These are phyloP conservation scores for Sporothrix inflata DNA, from an alignment of 2,329 filamentous ascomycete species.

Conservation along the genomic window DNA sequence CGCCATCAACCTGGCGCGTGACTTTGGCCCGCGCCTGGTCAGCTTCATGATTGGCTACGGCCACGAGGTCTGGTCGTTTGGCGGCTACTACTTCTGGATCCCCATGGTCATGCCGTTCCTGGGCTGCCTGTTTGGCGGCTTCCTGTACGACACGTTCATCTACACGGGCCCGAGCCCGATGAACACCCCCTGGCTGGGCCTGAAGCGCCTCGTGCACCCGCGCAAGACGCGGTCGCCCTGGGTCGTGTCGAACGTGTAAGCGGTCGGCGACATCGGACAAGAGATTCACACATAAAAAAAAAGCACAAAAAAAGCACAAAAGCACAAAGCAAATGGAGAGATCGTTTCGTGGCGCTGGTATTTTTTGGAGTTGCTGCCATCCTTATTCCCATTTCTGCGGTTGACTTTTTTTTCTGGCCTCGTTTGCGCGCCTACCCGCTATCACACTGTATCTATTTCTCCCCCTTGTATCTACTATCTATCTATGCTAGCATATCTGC, in stretches of 20 bases:
- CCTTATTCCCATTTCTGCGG: not conserved
- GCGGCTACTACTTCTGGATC: slow-evolving; percentile 48
- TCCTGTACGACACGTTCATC: slow-evolving; percentile 68
- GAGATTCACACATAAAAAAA: not conserved
- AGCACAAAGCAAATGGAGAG: not conserved
- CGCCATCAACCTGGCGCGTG: slow-evolving; percentile 61
- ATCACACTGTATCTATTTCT: not conserved
- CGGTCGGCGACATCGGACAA: not conserved
- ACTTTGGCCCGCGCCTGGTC: slow-evolving; percentile 62
- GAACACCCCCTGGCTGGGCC: slow-evolving; percentile 67
- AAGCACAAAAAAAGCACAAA: not conserved
- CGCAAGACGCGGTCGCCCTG: slow-evolving; percentile 41
- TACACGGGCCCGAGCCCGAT: slow-evolving; percentile 72
- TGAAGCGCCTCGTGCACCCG: slow-evolving; percentile 54
- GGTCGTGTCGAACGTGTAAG: slow-evolving; percentile 38
- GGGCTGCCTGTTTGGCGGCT: slow-evolving; percentile 65
- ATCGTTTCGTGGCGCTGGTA: not conserved
- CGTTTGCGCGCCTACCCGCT: not conserved
- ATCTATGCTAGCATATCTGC: not conserved
- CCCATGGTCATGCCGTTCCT: slow-evolving; percentile 73
- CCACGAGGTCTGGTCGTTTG: slow-evolving; percentile 33
- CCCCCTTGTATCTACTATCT: not conserved
- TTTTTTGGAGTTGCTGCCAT: not conserved
- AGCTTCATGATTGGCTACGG: slow-evolving; percentile 55
- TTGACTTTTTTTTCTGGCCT: not conserved